Evolutionary conservation across 805 yeast genomes (phyloP).

Genomic region (Lipomyces yamanashiensis): DNA sequence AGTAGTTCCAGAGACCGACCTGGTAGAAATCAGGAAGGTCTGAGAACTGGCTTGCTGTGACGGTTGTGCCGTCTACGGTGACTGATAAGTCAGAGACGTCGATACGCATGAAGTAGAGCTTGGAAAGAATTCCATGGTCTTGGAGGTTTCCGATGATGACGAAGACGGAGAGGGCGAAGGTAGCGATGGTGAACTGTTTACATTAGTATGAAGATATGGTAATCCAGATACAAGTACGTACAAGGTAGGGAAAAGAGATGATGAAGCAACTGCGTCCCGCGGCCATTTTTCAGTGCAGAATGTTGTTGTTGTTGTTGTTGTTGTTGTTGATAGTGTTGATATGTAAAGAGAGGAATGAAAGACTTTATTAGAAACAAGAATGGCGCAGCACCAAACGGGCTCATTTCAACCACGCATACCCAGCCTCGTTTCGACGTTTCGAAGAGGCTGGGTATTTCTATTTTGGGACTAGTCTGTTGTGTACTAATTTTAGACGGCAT

Average conservation of each 20-base stretch:
- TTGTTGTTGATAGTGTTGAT: not conserved
- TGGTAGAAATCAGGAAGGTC: conserved; percentile 56
- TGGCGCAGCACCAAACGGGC: not conserved
- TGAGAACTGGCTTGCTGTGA: conserved; percentile 38
- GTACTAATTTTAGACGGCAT: not conserved
- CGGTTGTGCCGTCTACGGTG: conserved; percentile 33
- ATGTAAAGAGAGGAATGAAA: not conserved
- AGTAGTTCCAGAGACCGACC: conserved; percentile 69
- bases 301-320: not conserved
- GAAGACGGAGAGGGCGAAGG: conserved; percentile 54
- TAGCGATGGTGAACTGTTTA: conserved; percentile 44
- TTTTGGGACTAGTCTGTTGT: not conserved
- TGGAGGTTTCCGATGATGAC: conserved; percentile 59
- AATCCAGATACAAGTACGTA: not conserved
- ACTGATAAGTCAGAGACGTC: conserved; percentile 49
- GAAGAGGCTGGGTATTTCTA: not conserved
- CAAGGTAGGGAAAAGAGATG: conserved; percentile 44
- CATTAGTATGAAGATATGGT: not conserved
- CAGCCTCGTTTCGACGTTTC: not conserved
- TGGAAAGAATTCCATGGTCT: conserved; percentile 50
- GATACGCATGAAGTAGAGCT: conserved; percentile 56
- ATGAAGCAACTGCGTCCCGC: conserved; percentile 43
- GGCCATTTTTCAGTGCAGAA: conserved; percentile 31
- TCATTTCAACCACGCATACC: not conserved
- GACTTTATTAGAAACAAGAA: not conserved